Evolutionary conservation across 2,329 filamentous ascomycete genomes (phyloP).

Genomic region (Plenodomus tracheiphilus): DNA sequence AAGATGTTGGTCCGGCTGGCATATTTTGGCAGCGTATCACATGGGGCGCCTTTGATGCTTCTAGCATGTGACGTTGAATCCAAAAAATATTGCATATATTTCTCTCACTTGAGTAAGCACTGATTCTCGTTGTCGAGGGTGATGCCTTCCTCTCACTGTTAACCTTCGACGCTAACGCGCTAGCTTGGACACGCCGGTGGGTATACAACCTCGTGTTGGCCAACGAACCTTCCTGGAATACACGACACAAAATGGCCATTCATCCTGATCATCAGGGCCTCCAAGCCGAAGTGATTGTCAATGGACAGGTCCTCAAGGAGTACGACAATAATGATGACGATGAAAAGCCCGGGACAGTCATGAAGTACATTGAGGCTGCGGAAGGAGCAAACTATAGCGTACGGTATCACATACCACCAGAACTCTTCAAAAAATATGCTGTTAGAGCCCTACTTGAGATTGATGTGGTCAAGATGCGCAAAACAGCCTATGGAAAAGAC

Average conservation of each 20-base stretch:
- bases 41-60: too few relatives aligned
- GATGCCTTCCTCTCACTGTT: too few relatives aligned
- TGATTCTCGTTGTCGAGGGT: too few relatives aligned
- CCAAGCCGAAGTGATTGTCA: slow-evolving; percentile 12
- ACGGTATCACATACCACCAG: slow-evolving; percentile 2
- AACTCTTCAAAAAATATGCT: slow-evolving; percentile 2
- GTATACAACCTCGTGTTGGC: too few relatives aligned
- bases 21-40: too few relatives aligned
- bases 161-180: too few relatives aligned
- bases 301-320: slow-evolving; percentile 6
- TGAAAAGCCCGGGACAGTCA: neutral
- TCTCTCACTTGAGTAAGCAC: too few relatives aligned
- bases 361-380: slow-evolving; percentile 9
- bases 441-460: slow-evolving; percentile 6
- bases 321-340: slow-evolving; percentile 8
- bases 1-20: too few relatives aligned
- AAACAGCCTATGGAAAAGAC: neutral
- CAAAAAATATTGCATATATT: too few relatives aligned
- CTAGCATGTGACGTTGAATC: too few relatives aligned
- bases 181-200: too few relatives aligned
- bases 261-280: slow-evolving; percentile 6
- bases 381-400: slow-evolving; percentile 8
- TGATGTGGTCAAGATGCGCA: slow-evolving; percentile 7
- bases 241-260: slow-evolving; percentile 15
- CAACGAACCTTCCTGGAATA: too few relatives aligned